Evolutionary conservation across 148 eudicot species (phyloP), one percentile per base, ranked within the genome.

Genomic region (Camellia granthamiana): DNA sequence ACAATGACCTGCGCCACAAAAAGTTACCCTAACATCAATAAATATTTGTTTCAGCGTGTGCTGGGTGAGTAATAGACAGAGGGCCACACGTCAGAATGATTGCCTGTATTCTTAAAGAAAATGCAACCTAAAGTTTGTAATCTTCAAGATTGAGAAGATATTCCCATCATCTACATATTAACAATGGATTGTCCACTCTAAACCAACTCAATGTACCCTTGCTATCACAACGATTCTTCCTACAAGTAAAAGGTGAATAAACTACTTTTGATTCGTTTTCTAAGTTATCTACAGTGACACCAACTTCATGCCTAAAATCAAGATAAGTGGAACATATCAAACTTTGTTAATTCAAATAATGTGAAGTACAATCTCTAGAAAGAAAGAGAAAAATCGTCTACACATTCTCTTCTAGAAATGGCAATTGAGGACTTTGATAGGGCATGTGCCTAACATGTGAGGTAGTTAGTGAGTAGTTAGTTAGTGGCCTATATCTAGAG

Each of bases 311-410:
- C 52, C 21, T 69, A 16, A 7, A 69, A 69, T 69, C 16, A 69
- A 69, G 73, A 44, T 44, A 1, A 0, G 23, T 42, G 72, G 14
- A 68, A 5, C 72, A 68, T 42, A 19, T 69, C 13, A 69, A 43
- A n/a, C 18, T 23, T 23, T 44, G 51, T 69, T 69, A n/a, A 69
- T 69, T 44, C 52, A 69, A 69, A 69, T 69, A 69, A 49, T 8
- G 16, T 19, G 18, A 42, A 49, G 23, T 47, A 69, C 73, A 69
- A 69, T 49, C 52, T 69, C 72, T 15, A 69, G 72, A 51, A 69
- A 7, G 54, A 0, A 44, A 69, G 7, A 47, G 44, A 18, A 16
- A 61, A n/a, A 1, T 61, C 65, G 21, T 4, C 5, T 16, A 19
- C 4, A 61, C n/a, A 61, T 18, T 23, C 23, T 23, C 23, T 23